Evolutionary conservation across 768 basidiomycete genomes (phyloP).

Genomic region (Boletus sp.): DNA sequence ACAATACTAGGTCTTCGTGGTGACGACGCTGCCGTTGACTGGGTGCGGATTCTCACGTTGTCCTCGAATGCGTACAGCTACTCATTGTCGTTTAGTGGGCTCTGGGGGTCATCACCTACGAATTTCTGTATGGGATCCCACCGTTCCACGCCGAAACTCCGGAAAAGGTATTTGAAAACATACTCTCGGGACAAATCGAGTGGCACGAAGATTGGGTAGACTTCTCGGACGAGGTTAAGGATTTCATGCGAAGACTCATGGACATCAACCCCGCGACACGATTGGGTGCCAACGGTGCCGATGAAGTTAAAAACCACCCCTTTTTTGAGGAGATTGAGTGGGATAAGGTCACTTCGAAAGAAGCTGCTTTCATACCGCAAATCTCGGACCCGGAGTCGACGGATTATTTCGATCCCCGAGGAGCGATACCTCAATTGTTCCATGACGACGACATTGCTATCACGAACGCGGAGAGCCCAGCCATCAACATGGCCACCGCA

Average conservation of each 20-base stretch:
- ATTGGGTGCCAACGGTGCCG: constrained; percentile 82
- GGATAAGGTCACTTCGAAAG: constrained; percentile 82
- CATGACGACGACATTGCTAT: constrained; percentile 79
- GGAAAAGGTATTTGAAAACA: constrained; percentile 97
- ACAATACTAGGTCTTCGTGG: constrained; percentile 93
- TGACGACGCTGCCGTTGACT: constrained; percentile 94
- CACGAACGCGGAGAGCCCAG: constrained; percentile 47
- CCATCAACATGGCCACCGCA: constrained; percentile 21
- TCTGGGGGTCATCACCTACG: constrained; percentile 95
- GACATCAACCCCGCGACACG: constrained; percentile 74
- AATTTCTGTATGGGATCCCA: constrained; percentile 94
- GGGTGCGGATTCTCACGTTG: constrained; percentile 55
- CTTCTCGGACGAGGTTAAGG: constrained; percentile 77
- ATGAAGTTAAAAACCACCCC: constrained; percentile 89
- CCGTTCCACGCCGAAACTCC: constrained; percentile 98
- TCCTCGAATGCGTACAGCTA: constrained; percentile 1
- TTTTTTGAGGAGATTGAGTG: constrained; percentile 92
- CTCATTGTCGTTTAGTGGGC: constrained; percentile 72
- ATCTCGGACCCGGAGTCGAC: constrained; percentile 96
- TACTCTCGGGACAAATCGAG: constrained; percentile 87
- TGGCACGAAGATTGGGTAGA: constrained; percentile 97
- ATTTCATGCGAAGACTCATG: constrained; percentile 88
- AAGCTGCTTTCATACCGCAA: constrained; percentile 94
- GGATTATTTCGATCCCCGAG: constrained; percentile 98
- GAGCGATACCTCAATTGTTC: constrained; percentile 87